phyloP scores from a whole-genome alignment of 768 basidiomycete genomes.

The Tephrocybe sp. region DNA sequence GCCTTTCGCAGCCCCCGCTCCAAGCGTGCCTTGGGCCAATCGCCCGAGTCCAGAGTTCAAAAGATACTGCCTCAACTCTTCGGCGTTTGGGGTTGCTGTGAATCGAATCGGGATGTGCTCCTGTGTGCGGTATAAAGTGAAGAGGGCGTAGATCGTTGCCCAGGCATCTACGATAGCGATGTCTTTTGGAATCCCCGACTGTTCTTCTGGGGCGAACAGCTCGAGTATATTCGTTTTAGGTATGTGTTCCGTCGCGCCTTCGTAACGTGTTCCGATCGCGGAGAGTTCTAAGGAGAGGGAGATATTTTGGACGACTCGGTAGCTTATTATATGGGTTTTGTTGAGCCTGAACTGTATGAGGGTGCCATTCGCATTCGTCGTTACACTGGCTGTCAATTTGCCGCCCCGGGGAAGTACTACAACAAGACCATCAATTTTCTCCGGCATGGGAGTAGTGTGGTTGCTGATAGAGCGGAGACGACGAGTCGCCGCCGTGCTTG shows the following conservation, averaged over 20 bases:
- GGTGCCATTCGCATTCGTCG: constrained; percentile 8
- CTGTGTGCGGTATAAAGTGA: constrained; percentile 34
- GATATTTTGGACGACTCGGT: constrained; percentile 10
- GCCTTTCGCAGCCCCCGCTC: constrained; percentile 13
- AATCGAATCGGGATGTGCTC: constrained; percentile 42
- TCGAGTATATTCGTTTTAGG: constrained; percentile 27
- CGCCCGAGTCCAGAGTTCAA: constrained; percentile 37
- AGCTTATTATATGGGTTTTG: constrained; percentile 19
- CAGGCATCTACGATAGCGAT: constrained; percentile 35
- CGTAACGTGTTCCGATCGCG: constrained; percentile 26
- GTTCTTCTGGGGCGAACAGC: constrained; percentile 20
- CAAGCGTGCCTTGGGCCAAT: constrained; percentile 16
- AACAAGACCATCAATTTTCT: constrained; percentile 19
- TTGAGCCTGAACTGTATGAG: constrained; percentile 23
- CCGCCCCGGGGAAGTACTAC: constrained; percentile 29
- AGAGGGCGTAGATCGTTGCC: constrained; percentile 41
- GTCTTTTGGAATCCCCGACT: constrained; percentile 13
- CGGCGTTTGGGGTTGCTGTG: constrained; percentile 26
- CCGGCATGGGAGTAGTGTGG: constrained; percentile 17
- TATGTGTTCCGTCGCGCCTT: constrained; percentile 27
- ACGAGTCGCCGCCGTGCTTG: constrained; percentile 9
- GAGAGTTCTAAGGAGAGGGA: constrained; percentile 25
- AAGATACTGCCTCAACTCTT: constrained; percentile 37
- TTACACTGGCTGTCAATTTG: constrained; percentile 17
- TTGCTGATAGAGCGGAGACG: constrained; percentile 24